Percentiles rank a stretch among this genome's conserved stretches.
These are phyloP conservation scores for Dendrobium officinale DNA, from an alignment of 106 monocot genomes.

Conservation along the genomic window DNA sequence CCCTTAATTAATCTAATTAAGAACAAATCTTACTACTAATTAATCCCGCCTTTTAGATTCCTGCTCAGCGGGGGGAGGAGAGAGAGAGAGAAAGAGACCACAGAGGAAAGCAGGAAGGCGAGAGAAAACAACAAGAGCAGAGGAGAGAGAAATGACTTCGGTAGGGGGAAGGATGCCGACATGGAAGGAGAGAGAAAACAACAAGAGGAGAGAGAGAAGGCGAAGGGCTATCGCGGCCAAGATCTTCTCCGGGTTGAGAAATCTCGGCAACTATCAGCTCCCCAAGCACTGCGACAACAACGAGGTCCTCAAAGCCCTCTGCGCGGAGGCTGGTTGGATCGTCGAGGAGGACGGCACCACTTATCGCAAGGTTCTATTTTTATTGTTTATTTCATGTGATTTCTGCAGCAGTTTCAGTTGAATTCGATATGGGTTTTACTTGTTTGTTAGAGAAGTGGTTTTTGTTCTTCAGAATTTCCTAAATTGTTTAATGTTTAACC, in stretches of 20 bases:
- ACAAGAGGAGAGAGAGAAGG: constrained; percentile 69
- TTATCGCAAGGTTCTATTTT: constrained; percentile 42
- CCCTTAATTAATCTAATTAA: too few species aligned
- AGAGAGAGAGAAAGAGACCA: too few species aligned
- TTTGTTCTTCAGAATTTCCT: too few species aligned
- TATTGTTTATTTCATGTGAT: not conserved
- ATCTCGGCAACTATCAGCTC: constrained; percentile 53
- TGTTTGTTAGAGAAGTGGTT: too few species aligned
- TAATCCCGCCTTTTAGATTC: too few species aligned
- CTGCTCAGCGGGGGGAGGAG: too few species aligned
- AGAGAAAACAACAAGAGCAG: too few species aligned
- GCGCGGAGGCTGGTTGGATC: constrained; percentile 61
- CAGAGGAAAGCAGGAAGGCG: too few species aligned
- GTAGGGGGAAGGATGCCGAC: constrained; percentile 62
- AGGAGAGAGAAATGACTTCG: constrained; percentile 17
- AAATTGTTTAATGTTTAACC: too few species aligned
- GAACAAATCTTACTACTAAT: too few species aligned
- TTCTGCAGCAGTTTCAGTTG: too few species aligned
- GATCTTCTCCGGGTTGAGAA: constrained; percentile 59
- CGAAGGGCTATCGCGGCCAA: constrained; percentile 65
- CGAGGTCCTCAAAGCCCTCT: constrained; percentile 75
- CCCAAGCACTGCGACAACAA: constrained; percentile 84
- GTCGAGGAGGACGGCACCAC: constrained; percentile 74
- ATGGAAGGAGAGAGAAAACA: constrained; percentile 89
- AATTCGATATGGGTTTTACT: too few species aligned